Base-by-base conservation (phyloP, 2,329 filamentous ascomycete genomes). In the Diplodia mutila region DNA sequence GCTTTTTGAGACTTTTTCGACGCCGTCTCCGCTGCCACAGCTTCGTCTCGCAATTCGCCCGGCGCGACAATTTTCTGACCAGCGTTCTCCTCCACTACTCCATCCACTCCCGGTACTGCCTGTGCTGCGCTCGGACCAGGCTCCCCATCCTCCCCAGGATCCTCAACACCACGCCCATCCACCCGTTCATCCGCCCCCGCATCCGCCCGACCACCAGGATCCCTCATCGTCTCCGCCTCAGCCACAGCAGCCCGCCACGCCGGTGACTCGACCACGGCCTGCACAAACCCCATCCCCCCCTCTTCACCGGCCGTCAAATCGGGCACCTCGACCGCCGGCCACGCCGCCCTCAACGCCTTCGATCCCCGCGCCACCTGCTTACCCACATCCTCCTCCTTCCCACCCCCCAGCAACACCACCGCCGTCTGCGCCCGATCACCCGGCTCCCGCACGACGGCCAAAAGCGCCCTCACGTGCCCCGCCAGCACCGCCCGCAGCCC, bases 401-500 rank as follows among this genome's bases (percentile, higher is more conserved):
- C 0, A 7, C 32, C 9, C 32, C 11, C 32, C 32, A 9, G 32
- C 32, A 3, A 7, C 11, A 11, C 32, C 32, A 1, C 9, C 32
- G 7, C 32, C 32, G 9, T 9, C 32, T 2, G n/a, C n/a, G n/a
- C n/a, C n/a, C n/a, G n/a, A n/a, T n/a, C 32, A 32, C 21, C 66
- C 65, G 54, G 69, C 74, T 74, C 71, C 37, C 71, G 66, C 3
- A 77, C 32, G 11, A 34, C n/a, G n/a, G n/a, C 68, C n/a, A 77
- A 65, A 9, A 77, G 54, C 5, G 71, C 74, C 46, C 77, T 75
- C 14, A 78, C 72, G 9, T 77, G 68, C 25, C 77, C 49, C 42
- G 67, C 74, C 7, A 78, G 69, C 1, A 74, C 74, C 5, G 72
- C 73, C 49, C 77, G 74, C 53, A 77, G 74, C 1, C 74, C 75